Conservation (phyloP, 1,284 basidiomycete species). For the Puccinia horiana region DNA sequence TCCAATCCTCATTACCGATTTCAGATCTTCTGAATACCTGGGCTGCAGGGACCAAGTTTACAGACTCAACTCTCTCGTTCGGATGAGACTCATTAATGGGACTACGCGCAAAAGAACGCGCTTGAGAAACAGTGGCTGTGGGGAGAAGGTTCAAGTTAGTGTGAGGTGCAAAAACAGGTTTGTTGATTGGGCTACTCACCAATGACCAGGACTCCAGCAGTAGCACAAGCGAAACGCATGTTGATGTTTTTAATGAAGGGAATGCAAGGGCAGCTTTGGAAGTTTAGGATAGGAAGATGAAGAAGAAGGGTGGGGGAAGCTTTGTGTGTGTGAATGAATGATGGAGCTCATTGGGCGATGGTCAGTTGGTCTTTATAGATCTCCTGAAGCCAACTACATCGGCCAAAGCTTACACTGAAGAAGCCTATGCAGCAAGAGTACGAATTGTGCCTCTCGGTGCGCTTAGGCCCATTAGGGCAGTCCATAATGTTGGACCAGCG, state of each 20-base stretch:
- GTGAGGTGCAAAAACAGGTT: neutral
- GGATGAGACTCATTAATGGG: neutral
- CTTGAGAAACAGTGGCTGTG: neutral
- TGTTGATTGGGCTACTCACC: neutral
- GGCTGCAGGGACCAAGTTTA: neutral
- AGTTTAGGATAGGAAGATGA: neutral
- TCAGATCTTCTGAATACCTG: neutral
- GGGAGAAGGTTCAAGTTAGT: neutral
- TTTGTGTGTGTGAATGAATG: neutral
- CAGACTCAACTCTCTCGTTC: neutral
- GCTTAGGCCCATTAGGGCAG: neutral
- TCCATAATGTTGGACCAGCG: neutral
- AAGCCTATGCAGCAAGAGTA: neutral
- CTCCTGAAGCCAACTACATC: neutral
- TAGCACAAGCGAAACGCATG: conserved; percentile 18
- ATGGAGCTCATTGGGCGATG: neutral
- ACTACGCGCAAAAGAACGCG: conserved; percentile 8
- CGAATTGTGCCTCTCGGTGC: neutral
- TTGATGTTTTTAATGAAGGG: neutral
- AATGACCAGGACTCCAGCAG: conserved; percentile 1
- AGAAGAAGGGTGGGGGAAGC: neutral
- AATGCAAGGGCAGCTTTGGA: neutral
- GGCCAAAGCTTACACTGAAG: neutral
- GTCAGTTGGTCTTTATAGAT: neutral
- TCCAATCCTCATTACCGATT: neutral